These are phyloP conservation scores for Plasmodium gonderi DNA, from an alignment of 169 alveolate species.

Conservation along the genomic window DNA sequence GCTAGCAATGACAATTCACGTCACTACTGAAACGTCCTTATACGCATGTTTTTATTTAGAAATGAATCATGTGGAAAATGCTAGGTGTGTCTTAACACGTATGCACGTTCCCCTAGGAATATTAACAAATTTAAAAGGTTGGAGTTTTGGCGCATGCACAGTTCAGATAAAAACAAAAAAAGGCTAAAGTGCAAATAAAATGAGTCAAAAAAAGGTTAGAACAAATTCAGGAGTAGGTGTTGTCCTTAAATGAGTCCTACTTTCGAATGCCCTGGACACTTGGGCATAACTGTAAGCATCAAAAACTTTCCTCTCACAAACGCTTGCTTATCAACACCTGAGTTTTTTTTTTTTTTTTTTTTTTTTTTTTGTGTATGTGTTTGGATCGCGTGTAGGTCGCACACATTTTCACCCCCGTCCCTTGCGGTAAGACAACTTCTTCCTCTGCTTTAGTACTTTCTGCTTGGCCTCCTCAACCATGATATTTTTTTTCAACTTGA, in stretches of 20 bases:
- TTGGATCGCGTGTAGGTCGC: background rate
- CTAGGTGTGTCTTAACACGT: background rate
- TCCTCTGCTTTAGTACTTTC: constrained; percentile 13
- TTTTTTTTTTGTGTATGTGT: too few relatives aligned
- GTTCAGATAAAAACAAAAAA: background rate
- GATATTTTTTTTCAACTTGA: constrained; percentile 19
- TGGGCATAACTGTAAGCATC: too few relatives aligned
- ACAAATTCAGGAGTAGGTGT: background rate
- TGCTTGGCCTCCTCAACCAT: constrained; percentile 14
- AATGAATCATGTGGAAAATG: too few relatives aligned
- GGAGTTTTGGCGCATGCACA: background rate
- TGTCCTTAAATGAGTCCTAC: too few relatives aligned
- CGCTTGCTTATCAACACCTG: too few relatives aligned
- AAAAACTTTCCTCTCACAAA: too few relatives aligned
- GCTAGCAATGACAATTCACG: too few relatives aligned
- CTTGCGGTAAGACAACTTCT: constrained; percentile 24
- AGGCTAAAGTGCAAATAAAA: background rate
- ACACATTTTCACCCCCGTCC: background rate
- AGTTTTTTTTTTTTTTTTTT: too few relatives aligned
- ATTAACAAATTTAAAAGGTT: too few relatives aligned
- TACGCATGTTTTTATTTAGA: too few relatives aligned
- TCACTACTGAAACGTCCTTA: too few relatives aligned
- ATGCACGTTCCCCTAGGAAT: background rate
- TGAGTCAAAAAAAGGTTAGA: background rate
- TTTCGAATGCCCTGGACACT: too few relatives aligned